phyloP scores from a whole-genome alignment of 768 basidiomycete species.

The Nidula microcarpa region DNA sequence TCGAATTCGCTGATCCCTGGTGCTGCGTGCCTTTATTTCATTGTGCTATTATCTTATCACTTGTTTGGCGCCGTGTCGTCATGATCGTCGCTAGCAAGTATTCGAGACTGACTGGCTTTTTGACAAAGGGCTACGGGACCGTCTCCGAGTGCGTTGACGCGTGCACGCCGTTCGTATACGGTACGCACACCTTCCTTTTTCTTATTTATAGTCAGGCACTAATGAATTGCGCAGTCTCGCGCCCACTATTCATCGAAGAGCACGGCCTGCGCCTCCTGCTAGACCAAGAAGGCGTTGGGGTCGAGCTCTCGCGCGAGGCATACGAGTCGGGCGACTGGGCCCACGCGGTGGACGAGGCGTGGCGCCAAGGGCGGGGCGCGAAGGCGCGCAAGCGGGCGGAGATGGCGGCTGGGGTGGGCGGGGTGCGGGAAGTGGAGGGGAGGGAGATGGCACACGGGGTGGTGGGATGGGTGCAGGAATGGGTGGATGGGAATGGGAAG shows the following conservation, averaged over 20 bases:
- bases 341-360: constrained; percentile 53
- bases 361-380: constrained; percentile 37
- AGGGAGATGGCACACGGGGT: constrained; percentile 42
- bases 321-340: constrained; percentile 81
- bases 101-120: neutral
- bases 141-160: constrained; percentile 78
- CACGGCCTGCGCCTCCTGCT: constrained; percentile 69
- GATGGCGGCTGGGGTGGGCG: constrained; percentile 25
- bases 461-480: constrained; percentile 46
- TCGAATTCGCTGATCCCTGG: too few species aligned
- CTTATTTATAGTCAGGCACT: constrained; percentile 1
- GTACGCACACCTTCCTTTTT: constrained; percentile 27
- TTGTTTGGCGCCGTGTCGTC: too few species aligned
- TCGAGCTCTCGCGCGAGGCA: constrained; percentile 59
- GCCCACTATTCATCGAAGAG: constrained; percentile 80
- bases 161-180: constrained; percentile 76
- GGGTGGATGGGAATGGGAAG: constrained; percentile 15
- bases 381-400: constrained; percentile 46
- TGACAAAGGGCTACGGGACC: constrained; percentile 69
- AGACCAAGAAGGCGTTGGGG: constrained; percentile 59
- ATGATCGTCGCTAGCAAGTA: too few species aligned
- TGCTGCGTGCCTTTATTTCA: too few species aligned
- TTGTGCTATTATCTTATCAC: too few species aligned
- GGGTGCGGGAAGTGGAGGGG: constrained; percentile 39
- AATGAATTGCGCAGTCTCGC: constrained; percentile 45